Conservation (phyloP, 768 basidiomycete genomes). For the Tephrocybe sp. region DNA sequence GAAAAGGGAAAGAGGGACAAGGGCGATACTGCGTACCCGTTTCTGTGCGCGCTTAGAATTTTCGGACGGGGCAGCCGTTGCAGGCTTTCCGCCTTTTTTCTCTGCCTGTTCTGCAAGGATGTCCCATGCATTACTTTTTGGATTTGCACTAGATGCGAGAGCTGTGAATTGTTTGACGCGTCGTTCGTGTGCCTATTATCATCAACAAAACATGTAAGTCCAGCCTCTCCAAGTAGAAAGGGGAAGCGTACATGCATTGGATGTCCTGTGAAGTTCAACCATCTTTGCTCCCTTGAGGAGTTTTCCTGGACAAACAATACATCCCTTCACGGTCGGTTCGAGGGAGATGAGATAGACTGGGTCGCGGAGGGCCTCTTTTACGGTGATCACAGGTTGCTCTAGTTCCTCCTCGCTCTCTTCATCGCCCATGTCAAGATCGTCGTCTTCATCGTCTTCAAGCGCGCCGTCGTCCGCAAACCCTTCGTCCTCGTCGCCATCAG, state of each 20-base stretch:
- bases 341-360: constrained; percentile 62
- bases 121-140: constrained; percentile 48
- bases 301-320: constrained; percentile 73
- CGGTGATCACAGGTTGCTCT: constrained; percentile 47
- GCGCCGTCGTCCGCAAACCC: constrained; percentile 18
- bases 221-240: constrained; percentile 6
- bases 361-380: constrained; percentile 59
- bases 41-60: constrained; percentile 64
- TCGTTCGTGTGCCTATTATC: constrained; percentile 60
- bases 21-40: constrained; percentile 41
- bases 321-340: constrained; percentile 55
- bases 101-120: constrained; percentile 30
- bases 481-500: constrained; percentile 30
- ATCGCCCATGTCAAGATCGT: constrained; percentile 18
- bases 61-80: constrained; percentile 20
- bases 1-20: neutral
- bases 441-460: constrained; percentile 14
- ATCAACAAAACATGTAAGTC: constrained; percentile 12
- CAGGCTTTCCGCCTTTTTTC: constrained; percentile 23
- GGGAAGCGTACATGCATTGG: constrained; percentile 55
- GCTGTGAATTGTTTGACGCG: constrained; percentile 52
- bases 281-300: constrained; percentile 60
- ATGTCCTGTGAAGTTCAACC: constrained; percentile 56
- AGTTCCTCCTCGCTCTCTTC: constrained; percentile 25
- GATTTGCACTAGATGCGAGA: constrained; percentile 38